These are phyloP conservation scores for Beauveria pseudobassiana DNA, from an alignment of 2,329 filamentous ascomycete genomes.

Conservation along the genomic window DNA sequence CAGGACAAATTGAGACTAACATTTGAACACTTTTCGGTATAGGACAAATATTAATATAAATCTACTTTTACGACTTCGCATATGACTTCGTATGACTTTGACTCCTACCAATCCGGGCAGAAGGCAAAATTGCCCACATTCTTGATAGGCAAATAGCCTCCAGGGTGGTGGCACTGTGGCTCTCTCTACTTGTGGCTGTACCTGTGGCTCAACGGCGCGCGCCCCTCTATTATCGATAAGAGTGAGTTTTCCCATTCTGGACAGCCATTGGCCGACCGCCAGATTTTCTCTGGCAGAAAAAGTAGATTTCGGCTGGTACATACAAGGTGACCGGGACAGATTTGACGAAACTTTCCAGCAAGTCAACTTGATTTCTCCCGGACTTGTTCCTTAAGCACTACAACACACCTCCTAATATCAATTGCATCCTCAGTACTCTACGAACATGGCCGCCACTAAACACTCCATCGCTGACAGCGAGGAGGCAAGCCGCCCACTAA, in stretches of 20 bases:
- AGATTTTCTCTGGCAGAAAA: constrained; percentile 1
- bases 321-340: neutral
- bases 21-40: neutral
- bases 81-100: neutral
- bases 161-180: neutral
- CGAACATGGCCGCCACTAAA: constrained; percentile 33
- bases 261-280: constrained; percentile 10
- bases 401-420: neutral
- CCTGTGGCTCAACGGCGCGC: constrained; percentile 5
- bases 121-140: neutral
- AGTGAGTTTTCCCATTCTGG: constrained; percentile 15
- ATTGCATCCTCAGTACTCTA: neutral
- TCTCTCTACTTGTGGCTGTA: constrained; percentile 1
- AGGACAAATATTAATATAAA: too few species aligned
- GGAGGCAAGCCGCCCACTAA: constrained; percentile 27
- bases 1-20: neutral
- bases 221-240: constrained; percentile 25
- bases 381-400: neutral
- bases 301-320: neutral
- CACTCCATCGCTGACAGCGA: constrained; percentile 31
- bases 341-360: neutral
- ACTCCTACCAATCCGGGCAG: too few species aligned
- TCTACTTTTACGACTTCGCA: neutral
- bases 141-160: neutral
- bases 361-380: neutral